Base-by-base conservation (phyloP, 495 filamentous ascomycete genomes). In the Hypoxylon lienhwacheense region DNA sequence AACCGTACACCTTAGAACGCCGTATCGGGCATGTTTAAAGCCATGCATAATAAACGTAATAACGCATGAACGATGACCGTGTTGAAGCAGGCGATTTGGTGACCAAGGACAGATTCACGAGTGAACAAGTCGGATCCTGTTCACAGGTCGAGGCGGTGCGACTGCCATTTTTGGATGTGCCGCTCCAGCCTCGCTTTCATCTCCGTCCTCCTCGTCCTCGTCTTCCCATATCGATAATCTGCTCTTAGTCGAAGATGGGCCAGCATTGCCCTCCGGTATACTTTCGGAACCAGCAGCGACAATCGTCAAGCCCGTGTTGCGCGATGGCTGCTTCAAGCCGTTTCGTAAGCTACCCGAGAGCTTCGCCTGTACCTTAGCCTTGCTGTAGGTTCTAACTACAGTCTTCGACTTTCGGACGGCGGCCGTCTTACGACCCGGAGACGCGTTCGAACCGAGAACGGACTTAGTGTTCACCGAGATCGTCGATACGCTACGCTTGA, bases 391-490 rank as follows among this genome's bases (percentile, higher is more conserved):
- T 20, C 47, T 60, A 40, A 65, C 51, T 8, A 60, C 53, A 33
- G 51, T 47, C 48, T 65, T 67, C 1, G 65, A 45, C 36, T 71
- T 71, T 19, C 53, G 47, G 5, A 66, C 41, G 11, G 60, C 64
- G 10, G 58, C 26, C 10, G 44, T 49, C 55, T 63, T 67, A 7
- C 43, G 47, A 6, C 51, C 51, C 11, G 57, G n/a, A 45, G 49
- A 41, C 15, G 57, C 26, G 45, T 67, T 62, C 8, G 61, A 55
- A 6, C 63, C 55, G 0, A 64, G 49, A 15, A 56, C 57, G 2
- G 61, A 47, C 39, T 70, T 73, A 6, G 68, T 55, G 22, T 56
- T 69, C 7, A 71, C 59, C 10, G 73, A 74, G 11, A 73, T 68
- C 21, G 47, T 69, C 22, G 72, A 70, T 25, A 69, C 65, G 41